Evolutionary conservation across 2,329 filamentous ascomycete species (phyloP).

Genomic region (Epichloe glyceriae): DNA sequence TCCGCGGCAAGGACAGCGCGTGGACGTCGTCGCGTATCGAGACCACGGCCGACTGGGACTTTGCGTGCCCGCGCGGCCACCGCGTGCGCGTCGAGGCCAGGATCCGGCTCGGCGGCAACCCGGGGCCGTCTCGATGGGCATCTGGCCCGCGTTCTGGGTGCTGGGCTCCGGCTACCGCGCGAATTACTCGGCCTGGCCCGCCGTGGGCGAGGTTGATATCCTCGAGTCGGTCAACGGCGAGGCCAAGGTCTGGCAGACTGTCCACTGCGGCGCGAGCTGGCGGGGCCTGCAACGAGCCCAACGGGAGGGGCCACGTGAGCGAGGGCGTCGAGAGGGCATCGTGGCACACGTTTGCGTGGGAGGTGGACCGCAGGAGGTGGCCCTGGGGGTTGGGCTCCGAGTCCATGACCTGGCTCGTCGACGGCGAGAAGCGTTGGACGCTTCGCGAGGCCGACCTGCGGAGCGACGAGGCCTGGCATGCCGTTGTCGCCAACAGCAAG

Average conservation of each 20-base stretch:
- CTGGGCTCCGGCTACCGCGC: conserved; percentile 26
- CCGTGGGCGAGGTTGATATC: conserved; percentile 31
- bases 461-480: conserved; percentile 15
- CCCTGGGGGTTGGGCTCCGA: conserved; percentile 9
- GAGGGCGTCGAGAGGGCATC: conserved; percentile 13
- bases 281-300: conserved; percentile 29
- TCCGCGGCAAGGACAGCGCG: conserved; percentile 13
- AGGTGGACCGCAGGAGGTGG: conserved; percentile 17
- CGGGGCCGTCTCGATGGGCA: conserved; percentile 19
- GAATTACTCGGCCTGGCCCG: conserved; percentile 28
- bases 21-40: conserved; percentile 35
- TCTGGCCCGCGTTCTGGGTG: conserved; percentile 36
- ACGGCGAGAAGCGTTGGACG: conserved; percentile 16
- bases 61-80: conserved; percentile 19
- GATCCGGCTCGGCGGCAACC: conserved; percentile 22
- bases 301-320: conserved; percentile 16
- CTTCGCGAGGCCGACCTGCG: conserved; percentile 17
- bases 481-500: conserved; percentile 17
- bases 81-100: conserved; percentile 25
- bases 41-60: conserved; percentile 20
- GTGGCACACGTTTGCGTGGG: conserved; percentile 21
- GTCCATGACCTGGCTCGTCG: conserved; percentile 22
- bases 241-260: conserved; percentile 20
- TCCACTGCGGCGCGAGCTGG: conserved; percentile 29
- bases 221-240: conserved; percentile 30